phyloP scores from a whole-genome alignment of 2,329 filamentous ascomycete species.

The Xylaria sp. region DNA sequence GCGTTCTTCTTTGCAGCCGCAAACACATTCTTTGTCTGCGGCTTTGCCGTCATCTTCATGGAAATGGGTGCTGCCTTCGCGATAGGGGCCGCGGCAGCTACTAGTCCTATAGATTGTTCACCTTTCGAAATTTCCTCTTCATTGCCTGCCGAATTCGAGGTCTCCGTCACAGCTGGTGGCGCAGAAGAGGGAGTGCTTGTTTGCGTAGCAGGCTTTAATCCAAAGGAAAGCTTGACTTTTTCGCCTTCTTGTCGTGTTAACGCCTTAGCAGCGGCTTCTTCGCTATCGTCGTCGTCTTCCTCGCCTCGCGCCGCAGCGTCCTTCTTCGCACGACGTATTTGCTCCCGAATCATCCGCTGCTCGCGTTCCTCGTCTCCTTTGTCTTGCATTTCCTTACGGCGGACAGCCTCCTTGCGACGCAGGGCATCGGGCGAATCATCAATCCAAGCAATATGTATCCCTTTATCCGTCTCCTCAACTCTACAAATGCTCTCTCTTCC shows the following conservation, averaged over 20 bases:
- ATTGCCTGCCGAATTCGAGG: constrained; percentile 19
- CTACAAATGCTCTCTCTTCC: constrained; percentile 86
- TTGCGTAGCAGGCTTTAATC: constrained; percentile 46
- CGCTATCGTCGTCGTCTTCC: constrained; percentile 42
- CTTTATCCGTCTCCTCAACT: constrained; percentile 88
- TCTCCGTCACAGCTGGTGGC: constrained; percentile 31
- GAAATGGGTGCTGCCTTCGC: constrained; percentile 55
- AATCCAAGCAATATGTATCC: constrained; percentile 85
- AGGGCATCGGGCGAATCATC: constrained; percentile 90
- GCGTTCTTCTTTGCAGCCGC: constrained; percentile 71
- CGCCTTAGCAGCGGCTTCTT: constrained; percentile 50
- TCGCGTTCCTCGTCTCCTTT: constrained; percentile 91
- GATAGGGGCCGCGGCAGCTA: constrained; percentile 14
- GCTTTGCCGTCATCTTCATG: constrained; percentile 68
- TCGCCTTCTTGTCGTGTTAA: constrained; percentile 72
- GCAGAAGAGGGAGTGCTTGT: constrained; percentile 26
- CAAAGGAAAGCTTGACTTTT: constrained; percentile 75
- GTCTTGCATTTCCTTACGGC: constrained; percentile 84
- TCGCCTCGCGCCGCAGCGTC: constrained; percentile 51
- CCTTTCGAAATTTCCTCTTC: constrained; percentile 13
- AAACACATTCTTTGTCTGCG: constrained; percentile 80
- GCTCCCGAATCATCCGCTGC: constrained; percentile 79
- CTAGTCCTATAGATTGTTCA: constrained; percentile 15
- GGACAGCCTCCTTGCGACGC: constrained; percentile 77
- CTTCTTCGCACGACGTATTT: constrained; percentile 77